Evolutionary conservation across 169 alveolate species (phyloP).

Genomic region (Cryptosporidium parvum): DNA sequence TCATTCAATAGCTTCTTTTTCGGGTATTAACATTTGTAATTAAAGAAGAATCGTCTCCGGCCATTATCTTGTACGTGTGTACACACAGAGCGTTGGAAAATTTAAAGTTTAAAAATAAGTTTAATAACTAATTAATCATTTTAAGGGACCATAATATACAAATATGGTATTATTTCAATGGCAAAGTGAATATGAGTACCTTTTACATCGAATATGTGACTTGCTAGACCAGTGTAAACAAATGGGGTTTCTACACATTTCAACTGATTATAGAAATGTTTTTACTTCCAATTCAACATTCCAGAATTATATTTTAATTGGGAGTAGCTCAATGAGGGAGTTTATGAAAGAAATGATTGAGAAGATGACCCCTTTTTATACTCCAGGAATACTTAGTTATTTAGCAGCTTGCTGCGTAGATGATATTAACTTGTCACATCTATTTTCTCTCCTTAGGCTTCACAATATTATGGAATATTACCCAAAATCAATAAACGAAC

Average conservation of each 20-base stretch:
- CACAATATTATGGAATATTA: slow-evolving; percentile 61
- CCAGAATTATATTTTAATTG: slow-evolving; percentile 60
- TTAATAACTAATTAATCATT: not conserved
- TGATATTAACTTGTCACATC: slow-evolving; percentile 60
- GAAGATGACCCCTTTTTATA: slow-evolving; percentile 46
- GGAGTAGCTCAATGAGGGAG: slow-evolving; percentile 61
- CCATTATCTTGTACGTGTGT: slow-evolving; percentile 29
- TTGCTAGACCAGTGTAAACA: slow-evolving; percentile 71
- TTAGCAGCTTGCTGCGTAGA: slow-evolving; percentile 72
- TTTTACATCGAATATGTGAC: slow-evolving; percentile 65
- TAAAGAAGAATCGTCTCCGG: not conserved
- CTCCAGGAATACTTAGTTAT: slow-evolving; percentile 71
- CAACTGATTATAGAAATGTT: slow-evolving; percentile 57
- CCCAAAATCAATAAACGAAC: slow-evolving; percentile 43
- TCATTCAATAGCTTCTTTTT: not conserved
- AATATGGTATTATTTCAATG: slow-evolving; percentile 71
- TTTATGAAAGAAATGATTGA: slow-evolving; percentile 47
- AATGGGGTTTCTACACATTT: slow-evolving; percentile 54
- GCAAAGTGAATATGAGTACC: slow-evolving; percentile 75
- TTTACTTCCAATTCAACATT: slow-evolving; percentile 19
- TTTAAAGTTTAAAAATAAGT: not conserved
- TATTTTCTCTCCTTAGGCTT: slow-evolving; percentile 42
- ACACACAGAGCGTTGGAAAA: slow-evolving; percentile 1
- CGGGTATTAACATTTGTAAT: too few relatives aligned
- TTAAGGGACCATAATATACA: not conserved